phyloP scores from a whole-genome alignment of 2,329 filamentous ascomycete species.

The Lasiodiplodia sp. region DNA sequence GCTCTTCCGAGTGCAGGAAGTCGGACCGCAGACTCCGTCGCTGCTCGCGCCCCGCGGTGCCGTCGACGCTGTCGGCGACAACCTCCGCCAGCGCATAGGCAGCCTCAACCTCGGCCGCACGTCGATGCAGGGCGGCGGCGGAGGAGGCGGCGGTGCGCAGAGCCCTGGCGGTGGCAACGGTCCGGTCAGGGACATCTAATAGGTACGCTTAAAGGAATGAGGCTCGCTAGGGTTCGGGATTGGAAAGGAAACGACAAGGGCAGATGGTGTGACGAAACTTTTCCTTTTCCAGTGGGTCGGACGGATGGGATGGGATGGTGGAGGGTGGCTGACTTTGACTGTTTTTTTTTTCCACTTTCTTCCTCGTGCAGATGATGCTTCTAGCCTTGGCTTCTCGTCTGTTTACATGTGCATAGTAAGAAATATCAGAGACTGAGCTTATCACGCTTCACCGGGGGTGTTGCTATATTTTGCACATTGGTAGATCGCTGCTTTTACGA shows the following conservation, averaged over 20 bases:
- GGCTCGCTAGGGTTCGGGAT: neutral
- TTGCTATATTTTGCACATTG: neutral
- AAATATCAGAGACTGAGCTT: neutral
- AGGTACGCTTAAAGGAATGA: neutral
- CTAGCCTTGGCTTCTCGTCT: neutral
- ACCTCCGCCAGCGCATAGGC: conserved; percentile 85
- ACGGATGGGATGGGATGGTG: neutral
- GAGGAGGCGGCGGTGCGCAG: conserved; percentile 33
- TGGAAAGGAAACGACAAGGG: neutral
- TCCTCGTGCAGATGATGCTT: neutral
- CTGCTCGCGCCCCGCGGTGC: conserved; percentile 86
- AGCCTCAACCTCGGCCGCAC: conserved; percentile 72
- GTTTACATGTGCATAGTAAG: neutral
- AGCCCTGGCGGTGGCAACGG: conserved; percentile 31
- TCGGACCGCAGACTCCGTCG: conserved; percentile 78
- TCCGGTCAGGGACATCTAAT: conserved; percentile 46
- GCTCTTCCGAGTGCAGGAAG: conserved; percentile 89
- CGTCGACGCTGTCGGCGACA: conserved; percentile 91
- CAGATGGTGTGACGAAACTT: conserved; percentile 15
- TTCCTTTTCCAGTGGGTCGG: neutral
- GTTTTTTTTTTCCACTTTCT: neutral
- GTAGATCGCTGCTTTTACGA: neutral
- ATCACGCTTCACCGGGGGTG: neutral
- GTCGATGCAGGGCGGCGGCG: conserved; percentile 30
- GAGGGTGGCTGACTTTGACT: conserved; percentile 4